Conservation (phyloP, 352 stramenopile genomes). For the Pythium rhizo-oryzae region DNA sequence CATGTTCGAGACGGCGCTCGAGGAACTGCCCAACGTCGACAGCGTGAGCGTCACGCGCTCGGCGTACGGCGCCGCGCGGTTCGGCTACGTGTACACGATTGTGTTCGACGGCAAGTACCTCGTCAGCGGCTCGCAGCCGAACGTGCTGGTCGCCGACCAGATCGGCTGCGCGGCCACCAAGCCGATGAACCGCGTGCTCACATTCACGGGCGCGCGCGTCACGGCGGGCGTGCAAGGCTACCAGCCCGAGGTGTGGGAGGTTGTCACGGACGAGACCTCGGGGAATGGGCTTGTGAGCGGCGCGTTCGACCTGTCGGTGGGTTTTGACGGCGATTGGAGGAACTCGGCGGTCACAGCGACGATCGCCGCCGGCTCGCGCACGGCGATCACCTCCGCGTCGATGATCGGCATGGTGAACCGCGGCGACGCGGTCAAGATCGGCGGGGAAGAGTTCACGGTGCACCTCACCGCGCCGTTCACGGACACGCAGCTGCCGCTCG, state of each 20-base stretch:
- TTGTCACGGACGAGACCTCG: slow-evolving; percentile 44
- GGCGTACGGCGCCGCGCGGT: slow-evolving; percentile 42
- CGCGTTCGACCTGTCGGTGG: slow-evolving; percentile 73
- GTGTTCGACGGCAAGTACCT: slow-evolving; percentile 70
- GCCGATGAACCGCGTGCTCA: slow-evolving; percentile 54
- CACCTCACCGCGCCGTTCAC: slow-evolving; percentile 74
- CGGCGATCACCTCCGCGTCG: slow-evolving; percentile 37
- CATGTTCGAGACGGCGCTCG: slow-evolving; percentile 68
- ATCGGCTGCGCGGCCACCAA: slow-evolving; percentile 38
- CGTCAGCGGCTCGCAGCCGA: slow-evolving; percentile 53
- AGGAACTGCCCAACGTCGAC: slow-evolving; percentile 71
- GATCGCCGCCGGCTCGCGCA: slow-evolving; percentile 54
- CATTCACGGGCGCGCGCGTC: slow-evolving; percentile 47
- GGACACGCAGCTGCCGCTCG: slow-evolving; percentile 59
- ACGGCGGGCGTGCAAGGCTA: slow-evolving; percentile 48
- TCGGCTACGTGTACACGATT: slow-evolving; percentile 73
- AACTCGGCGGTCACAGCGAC: slow-evolving; percentile 41
- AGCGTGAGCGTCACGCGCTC: slow-evolving; percentile 62
- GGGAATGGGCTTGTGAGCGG: slow-evolving; percentile 46
- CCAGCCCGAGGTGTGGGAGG: slow-evolving; percentile 68
- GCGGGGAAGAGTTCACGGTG: slow-evolving; percentile 59
- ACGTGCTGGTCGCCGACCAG: slow-evolving; percentile 52
- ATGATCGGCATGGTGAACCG: slow-evolving; percentile 77
- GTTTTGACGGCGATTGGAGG: slow-evolving; percentile 63
- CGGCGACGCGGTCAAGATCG: slow-evolving; percentile 60